Conservation (phyloP, 176 grass and related monocot genomes). For the Bothriochloa decipiens region DNA sequence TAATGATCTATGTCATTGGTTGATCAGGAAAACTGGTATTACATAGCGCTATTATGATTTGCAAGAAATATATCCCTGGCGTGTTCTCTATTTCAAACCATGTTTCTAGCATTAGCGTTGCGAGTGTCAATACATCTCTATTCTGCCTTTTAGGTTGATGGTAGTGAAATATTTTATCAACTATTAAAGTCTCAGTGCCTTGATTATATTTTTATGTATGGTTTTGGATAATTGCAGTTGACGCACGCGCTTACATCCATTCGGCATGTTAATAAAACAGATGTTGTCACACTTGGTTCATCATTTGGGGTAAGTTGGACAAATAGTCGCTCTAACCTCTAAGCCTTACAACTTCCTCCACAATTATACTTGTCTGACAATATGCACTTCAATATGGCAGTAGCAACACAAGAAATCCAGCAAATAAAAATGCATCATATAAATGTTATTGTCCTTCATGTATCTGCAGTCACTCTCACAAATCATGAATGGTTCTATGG, state of each 20-base stretch:
- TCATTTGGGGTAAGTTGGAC: slow-evolving; percentile 83
- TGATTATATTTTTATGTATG: not conserved
- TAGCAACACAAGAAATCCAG: not conserved
- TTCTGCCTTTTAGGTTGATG: not conserved
- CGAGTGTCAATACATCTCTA: not conserved
- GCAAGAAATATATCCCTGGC: not conserved
- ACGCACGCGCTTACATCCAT: slow-evolving; percentile 80
- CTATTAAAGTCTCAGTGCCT: not conserved
- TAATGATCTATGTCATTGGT: slow-evolving; percentile 10
- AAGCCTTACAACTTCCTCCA: slow-evolving; percentile 22
- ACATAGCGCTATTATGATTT: not conserved
- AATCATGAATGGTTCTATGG: slow-evolving; percentile 97
- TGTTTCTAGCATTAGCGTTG: slow-evolving; percentile 5
- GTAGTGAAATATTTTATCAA: not conserved
- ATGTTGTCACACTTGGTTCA: slow-evolving; percentile 92
- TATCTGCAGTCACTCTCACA: slow-evolving; percentile 86
- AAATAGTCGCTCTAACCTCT: not conserved
- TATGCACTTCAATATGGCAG: not conserved
- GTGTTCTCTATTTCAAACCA: not conserved
- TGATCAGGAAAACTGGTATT: not conserved
- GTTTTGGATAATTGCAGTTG: slow-evolving; percentile 65
- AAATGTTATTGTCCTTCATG: slow-evolving; percentile 9
- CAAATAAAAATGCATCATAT: slow-evolving; percentile 16
- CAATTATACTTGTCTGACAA: not conserved
- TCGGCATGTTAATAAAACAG: slow-evolving; percentile 87